Base-by-base conservation (phyloP, 768 basidiomycete species). In the Serendipita sp. region DNA sequence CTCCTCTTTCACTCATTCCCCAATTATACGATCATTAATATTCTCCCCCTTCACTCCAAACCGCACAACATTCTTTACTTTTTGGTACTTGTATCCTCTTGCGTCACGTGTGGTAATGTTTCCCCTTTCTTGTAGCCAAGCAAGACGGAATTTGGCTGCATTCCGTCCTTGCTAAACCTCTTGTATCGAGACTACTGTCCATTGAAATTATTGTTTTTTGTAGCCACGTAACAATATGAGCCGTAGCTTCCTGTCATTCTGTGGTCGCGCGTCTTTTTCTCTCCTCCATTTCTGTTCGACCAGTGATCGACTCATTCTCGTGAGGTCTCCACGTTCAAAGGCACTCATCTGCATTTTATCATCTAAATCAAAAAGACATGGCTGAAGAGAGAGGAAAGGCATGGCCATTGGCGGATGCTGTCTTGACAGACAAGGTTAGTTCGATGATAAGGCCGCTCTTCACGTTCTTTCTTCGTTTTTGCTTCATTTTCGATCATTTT, bases 391-490 rank as follows among this genome's bases (percentile, higher is more conserved):
- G 74, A 71, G 79, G 82, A 68, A 92, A 91, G 77, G 90, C 91
- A 62, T 95, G 86, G 84, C 93, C 93, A 58, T 77, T 88, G 44
- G 90, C 96, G 64, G 80, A 86, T 65, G 85, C 91, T 26, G 75
- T 81, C 51, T 80, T 99, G 69, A 96, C 93, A 70, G 94, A 97
- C 80, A 82, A 87, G 67, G 93, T 93, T 67, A 64, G 82, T 74
- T 61, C 63, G 42, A 64, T 50, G 61, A 26, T 43, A 42, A 34
- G 65, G 28, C 31, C 38, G 24, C 26, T 0, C 28, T 62, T 14
- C 42, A 22, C 51, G 24, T 42, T 53, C 61, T 38, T 63, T 50
- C 26, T 62, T 20, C 16, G 31, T 42, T 26, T 33, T 24, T 48
- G 62, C 33, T 61, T 14, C 42, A 14, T 44, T 38, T 14, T 38